Percentiles rank a stretch among this genome's conserved stretches.
Conservation (phyloP, 345 rosid species). For the Arabis hirsuta region DNA sequence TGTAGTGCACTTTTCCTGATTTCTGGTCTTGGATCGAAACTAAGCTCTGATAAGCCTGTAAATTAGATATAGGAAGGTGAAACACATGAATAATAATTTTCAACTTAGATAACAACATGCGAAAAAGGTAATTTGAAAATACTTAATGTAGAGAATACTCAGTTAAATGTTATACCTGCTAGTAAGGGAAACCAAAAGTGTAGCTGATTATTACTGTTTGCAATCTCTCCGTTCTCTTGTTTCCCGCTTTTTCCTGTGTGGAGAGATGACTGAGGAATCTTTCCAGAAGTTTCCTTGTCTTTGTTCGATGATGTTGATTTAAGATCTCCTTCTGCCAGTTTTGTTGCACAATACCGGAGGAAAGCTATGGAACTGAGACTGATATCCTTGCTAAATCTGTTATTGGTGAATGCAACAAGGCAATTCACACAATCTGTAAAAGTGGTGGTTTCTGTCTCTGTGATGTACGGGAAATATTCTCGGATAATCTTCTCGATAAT, state of each 20-base stretch:
- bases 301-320: conserved; percentile 65
- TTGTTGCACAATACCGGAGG: conserved; percentile 93
- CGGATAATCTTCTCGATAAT: conserved; percentile 95
- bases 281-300: conserved; percentile 65
- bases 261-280: conserved; percentile 59
- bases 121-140: conserved; percentile 8
- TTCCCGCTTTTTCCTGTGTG: conserved; percentile 56
- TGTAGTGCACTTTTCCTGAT: conserved; percentile 95
- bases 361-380: conserved; percentile 92
- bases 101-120: conserved; percentile 20
- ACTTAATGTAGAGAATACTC: conserved; percentile 26
- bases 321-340: conserved; percentile 95
- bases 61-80: conserved; percentile 15
- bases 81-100: conserved; percentile 31
- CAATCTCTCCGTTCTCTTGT: conserved; percentile 67
- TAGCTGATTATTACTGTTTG: conserved; percentile 76
- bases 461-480: conserved; percentile 94
- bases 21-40: conserved; percentile 98
- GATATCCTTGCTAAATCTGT: conserved; percentile 89
- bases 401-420: conserved; percentile 94
- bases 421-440: conserved; percentile 99
- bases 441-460: conserved; percentile 98
- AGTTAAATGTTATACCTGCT: conserved; percentile 65
- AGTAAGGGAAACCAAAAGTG: conserved; percentile 96
- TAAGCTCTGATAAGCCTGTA: conserved; percentile 97